phyloP scores from a whole-genome alignment of 2,329 filamentous ascomycete genomes.

The Xylaria sp. region DNA sequence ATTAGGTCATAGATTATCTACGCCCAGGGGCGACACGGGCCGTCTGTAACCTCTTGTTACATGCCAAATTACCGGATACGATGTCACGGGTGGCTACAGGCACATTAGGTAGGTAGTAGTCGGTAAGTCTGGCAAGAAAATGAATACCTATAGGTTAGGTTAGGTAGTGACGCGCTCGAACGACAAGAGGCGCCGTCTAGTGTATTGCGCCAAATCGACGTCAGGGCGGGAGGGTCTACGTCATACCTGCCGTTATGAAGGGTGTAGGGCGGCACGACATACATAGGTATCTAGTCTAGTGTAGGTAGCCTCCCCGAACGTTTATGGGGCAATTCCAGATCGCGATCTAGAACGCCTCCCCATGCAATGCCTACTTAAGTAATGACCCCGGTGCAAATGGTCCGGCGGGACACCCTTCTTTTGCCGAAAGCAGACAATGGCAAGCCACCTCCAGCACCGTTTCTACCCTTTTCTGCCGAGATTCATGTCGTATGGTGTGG shows the following conservation, averaged over 20 bases:
- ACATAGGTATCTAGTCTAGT: no score
- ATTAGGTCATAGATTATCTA: constrained; percentile 33
- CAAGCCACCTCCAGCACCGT: constrained; percentile 28
- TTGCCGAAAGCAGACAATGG: constrained; percentile 21
- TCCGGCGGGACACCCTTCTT: constrained; percentile 3
- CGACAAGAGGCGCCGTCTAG: constrained; percentile 1
- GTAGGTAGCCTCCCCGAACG: constrained; percentile 11
- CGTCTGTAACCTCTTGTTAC: neutral
- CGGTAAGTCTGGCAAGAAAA: neutral
- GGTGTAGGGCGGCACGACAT: constrained; percentile 13
- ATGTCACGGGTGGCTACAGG: neutral
- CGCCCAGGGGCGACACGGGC: neutral
- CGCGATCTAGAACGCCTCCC: constrained; percentile 1
- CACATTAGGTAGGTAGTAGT: no score
- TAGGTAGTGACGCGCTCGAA: constrained; percentile 24
- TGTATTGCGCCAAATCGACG: constrained; percentile 16
- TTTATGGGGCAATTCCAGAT: constrained; percentile 6
- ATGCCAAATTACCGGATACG: neutral
- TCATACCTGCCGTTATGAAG: constrained; percentile 25
- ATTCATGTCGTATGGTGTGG: constrained; percentile 16
- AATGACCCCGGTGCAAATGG: constrained; percentile 15
- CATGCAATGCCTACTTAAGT: no score
- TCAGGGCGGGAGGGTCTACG: constrained; percentile 23
- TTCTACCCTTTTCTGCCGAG: neutral
- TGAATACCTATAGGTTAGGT: no score